These are phyloP conservation scores for Viola odorata DNA, from an alignment of 345 rosid species.

Conservation along the genomic window DNA sequence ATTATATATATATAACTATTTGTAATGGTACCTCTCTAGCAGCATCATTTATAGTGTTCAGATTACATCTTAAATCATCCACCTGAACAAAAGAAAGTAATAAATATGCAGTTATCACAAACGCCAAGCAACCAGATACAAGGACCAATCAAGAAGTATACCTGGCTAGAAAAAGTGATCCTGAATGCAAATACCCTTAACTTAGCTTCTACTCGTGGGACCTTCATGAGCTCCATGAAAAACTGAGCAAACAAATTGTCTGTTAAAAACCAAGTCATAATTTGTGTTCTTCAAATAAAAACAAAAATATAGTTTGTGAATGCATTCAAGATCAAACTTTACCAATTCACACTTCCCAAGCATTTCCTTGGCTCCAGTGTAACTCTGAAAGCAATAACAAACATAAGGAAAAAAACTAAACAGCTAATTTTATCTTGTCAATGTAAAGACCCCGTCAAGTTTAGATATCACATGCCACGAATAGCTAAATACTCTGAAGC, in stretches of 20 bases:
- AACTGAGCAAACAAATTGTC: conserved; percentile 47
- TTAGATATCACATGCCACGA: too few species aligned
- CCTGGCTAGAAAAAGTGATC: conserved; percentile 89
- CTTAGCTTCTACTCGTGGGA: conserved; percentile 94
- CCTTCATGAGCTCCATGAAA: conserved; percentile 91
- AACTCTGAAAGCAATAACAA: conserved; percentile 50
- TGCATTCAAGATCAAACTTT: conserved; percentile 14
- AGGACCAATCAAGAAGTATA: conserved; percentile 18
- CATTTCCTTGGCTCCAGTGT: conserved; percentile 76
- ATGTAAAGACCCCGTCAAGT: too few species aligned
- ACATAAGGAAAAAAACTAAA: too few species aligned
- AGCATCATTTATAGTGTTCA: conserved; percentile 63
- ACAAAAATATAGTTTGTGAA: conserved; percentile 9
- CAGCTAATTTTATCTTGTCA: too few species aligned
- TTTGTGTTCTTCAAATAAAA: too few species aligned
- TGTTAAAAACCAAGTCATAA: conserved; percentile 24
- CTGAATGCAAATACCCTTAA: conserved; percentile 91
- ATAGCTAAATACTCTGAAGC: too few species aligned
- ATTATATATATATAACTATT: conserved; percentile 3
- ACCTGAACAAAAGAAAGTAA: conserved; percentile 39
- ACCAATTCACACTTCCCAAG: conserved; percentile 99
- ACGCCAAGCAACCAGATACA: conserved; percentile 8
- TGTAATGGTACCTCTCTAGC: conserved; percentile 62
- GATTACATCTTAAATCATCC: conserved; percentile 66
- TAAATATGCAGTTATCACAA: conserved; percentile 8